phyloP scores from a whole-genome alignment of 202 grass and related monocot genomes.

The Cymbopogon flexuosus region DNA sequence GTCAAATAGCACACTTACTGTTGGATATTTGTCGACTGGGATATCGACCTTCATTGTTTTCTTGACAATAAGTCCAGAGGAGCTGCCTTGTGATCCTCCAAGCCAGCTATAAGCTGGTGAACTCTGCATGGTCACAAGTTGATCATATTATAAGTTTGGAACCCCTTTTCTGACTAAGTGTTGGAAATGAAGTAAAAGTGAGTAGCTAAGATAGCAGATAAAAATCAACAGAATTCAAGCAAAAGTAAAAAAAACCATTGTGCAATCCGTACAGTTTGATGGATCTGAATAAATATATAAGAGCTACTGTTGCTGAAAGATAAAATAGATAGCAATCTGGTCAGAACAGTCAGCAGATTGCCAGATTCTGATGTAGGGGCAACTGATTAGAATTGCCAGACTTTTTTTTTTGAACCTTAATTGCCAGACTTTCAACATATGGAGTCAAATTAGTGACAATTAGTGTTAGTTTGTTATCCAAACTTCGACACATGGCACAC shows the following conservation, averaged over 20 bases:
- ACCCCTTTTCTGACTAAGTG: constrained; percentile 5
- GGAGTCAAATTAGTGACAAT: constrained; percentile 32
- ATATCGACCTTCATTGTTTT: constrained; percentile 98
- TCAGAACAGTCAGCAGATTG: constrained; percentile 24
- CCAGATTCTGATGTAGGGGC: constrained; percentile 35
- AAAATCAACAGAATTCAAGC: background rate
- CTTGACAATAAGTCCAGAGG: constrained; percentile 85
- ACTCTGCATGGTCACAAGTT: constrained; percentile 52
- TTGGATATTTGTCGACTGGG: constrained; percentile 86
- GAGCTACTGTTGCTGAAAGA: constrained; percentile 8
- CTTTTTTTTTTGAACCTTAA: background rate
- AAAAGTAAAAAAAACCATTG: constrained; percentile 17
- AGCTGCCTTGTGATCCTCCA: constrained; percentile 77
- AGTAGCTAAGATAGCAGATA: background rate
- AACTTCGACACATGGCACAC: constrained; percentile 33
- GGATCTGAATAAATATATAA: background rate
- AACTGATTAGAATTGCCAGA: constrained; percentile 23
- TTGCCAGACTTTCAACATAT: background rate
- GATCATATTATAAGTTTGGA: constrained; percentile 26
- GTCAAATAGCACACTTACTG: constrained; percentile 55
- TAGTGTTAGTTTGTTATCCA: constrained; percentile 41
- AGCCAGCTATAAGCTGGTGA: constrained; percentile 89
- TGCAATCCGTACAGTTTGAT: background rate
- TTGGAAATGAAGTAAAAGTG: constrained; percentile 1
- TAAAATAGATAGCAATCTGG: constrained; percentile 11